Conservation (phyloP, 2,329 filamentous ascomycete species). For the Chaetomium sp. region DNA sequence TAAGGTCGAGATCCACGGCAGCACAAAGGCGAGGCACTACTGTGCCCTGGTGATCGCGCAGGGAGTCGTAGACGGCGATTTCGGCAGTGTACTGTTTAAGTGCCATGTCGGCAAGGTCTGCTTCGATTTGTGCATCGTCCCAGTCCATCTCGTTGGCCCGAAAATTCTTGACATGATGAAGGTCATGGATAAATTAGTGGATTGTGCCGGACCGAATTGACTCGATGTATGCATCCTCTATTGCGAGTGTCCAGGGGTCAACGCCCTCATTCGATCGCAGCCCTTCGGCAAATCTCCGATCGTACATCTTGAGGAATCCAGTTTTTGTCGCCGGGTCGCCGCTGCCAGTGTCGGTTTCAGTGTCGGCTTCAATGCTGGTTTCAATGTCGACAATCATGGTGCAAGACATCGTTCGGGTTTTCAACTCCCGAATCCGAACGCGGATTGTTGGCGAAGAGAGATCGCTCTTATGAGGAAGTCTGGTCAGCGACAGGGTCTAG, state of each 20-base stretch:
- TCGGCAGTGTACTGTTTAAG: neutral
- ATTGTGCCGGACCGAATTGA: neutral
- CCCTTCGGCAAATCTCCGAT: neutral
- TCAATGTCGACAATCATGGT: neutral
- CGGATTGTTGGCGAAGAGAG: neutral
- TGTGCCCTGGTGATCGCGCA: neutral
- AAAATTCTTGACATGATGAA: too few relatives aligned
- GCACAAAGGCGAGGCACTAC: neutral
- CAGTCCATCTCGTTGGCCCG: neutral
- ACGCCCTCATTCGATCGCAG: neutral
- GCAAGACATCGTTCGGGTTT: neutral
- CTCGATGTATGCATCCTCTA: neutral
- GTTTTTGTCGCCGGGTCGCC: neutral
- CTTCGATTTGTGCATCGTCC: neutral
- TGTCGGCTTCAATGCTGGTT: neutral
- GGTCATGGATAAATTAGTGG: neutral
- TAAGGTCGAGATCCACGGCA: neutral
- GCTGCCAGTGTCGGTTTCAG: neutral
- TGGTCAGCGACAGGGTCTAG: neutral
- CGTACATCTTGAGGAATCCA: neutral
- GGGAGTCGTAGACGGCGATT: neutral
- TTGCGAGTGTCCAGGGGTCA: neutral
- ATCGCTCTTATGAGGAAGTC: neutral
- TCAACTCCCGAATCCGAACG: neutral
- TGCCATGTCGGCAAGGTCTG: neutral